Conservation (phyloP, 371 early-diverging fungal species). For the Mortierella sp. region DNA sequence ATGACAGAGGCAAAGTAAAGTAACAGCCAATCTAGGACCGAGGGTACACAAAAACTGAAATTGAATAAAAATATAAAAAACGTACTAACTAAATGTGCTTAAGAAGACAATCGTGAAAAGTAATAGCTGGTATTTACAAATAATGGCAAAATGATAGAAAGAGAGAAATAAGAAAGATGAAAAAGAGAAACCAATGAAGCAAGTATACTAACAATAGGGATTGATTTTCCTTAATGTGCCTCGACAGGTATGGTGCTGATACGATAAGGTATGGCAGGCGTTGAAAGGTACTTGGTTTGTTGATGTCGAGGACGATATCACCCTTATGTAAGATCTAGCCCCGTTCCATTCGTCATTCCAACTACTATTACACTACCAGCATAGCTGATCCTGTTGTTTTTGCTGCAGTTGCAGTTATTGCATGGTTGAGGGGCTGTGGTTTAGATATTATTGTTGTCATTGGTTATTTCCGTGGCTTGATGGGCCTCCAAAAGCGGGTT, state of each 20-base stretch:
- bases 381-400: background rate
- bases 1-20: conserved; percentile 7
- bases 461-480: conserved; percentile 18
- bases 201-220: background rate
- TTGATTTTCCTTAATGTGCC: background rate
- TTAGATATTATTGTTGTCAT: conserved; percentile 4
- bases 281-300: background rate
- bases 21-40: conserved; percentile 6
- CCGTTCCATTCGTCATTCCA: conserved; percentile 3
- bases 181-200: background rate
- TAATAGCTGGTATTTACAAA: conserved; percentile 19
- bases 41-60: conserved; percentile 8
- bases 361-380: background rate
- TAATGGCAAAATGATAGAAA: background rate
- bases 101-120: background rate
- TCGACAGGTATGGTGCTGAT: background rate
- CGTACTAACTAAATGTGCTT: background rate
- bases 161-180: background rate
- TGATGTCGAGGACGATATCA: conserved; percentile 10
- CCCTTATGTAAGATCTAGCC: background rate
- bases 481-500: conserved; percentile 8
- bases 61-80: background rate
- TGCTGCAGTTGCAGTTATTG: background rate
- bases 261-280: background rate
- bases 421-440: background rate